phyloP scores from a whole-genome alignment of 306 rosid genomes.

The Casuarina glauca region DNA sequence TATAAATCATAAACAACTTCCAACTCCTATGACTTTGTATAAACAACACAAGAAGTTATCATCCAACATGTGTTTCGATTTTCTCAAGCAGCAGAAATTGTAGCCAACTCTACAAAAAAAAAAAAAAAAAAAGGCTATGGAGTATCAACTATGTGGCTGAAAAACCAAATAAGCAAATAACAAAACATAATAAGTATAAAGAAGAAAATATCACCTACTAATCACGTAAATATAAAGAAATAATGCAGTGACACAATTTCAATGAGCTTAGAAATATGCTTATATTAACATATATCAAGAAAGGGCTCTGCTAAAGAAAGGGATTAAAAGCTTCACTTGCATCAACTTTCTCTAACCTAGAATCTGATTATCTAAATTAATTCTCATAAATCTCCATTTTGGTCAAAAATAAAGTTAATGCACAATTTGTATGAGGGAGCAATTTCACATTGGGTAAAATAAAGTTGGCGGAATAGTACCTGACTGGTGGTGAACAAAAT shows the following conservation, averaged over 20 bases:
- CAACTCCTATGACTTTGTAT: neutral
- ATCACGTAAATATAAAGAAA: neutral
- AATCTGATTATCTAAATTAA: neutral
- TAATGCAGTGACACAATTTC: neutral
- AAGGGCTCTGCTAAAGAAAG: neutral
- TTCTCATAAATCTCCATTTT: neutral
- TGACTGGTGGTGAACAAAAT: too few relatives aligned
- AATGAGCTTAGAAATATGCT: neutral
- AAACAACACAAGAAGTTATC: neutral
- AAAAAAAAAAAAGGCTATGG: neutral
- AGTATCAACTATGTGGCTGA: neutral
- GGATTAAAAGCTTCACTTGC: neutral
- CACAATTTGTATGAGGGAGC: neutral
- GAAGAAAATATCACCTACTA: neutral
- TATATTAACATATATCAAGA: neutral
- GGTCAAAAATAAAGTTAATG: neutral
- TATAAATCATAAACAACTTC: conserved; percentile 17
- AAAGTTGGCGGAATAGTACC: neutral
- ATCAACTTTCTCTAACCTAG: neutral
- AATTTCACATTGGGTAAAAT: neutral
- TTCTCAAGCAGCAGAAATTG: neutral
- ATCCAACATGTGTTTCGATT: neutral
- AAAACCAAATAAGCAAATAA: neutral
- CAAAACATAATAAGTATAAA: neutral
- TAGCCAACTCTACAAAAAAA: neutral